Percentiles rank a stretch among this genome's conserved stretches.
Conservation (phyloP, 805 yeast genomes). For the Middelhovenomyces tepae region DNA sequence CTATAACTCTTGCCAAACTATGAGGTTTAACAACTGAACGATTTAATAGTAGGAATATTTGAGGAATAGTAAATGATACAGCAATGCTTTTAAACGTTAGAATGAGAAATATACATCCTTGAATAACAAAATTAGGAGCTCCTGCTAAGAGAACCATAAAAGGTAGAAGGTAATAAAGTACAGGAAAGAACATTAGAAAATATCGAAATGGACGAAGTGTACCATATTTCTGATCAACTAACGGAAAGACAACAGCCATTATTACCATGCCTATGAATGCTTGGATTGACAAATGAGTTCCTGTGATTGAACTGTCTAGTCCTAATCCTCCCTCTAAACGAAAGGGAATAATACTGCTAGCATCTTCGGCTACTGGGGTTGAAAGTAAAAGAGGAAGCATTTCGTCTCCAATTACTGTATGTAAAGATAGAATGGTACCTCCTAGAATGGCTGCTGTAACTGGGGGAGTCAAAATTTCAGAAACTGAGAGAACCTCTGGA, state of each 20-base stretch:
- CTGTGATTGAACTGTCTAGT: slow-evolving; percentile 38
- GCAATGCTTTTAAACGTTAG: slow-evolving; percentile 30
- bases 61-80: slow-evolving; percentile 44
- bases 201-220: slow-evolving; percentile 40
- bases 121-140: slow-evolving; percentile 10
- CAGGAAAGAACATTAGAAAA: slow-evolving; percentile 37
- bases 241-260: slow-evolving; percentile 44
- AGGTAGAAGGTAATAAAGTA: no score
- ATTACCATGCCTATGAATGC: slow-evolving; percentile 47
- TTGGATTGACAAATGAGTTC: slow-evolving; percentile 40
- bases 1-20: slow-evolving; percentile 48
- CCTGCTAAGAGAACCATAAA: slow-evolving; percentile 36
- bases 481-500: no score
- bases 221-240: slow-evolving; percentile 39
- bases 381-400: slow-evolving; percentile 50
- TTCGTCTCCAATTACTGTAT: slow-evolving; percentile 42
- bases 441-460: slow-evolving; percentile 13
- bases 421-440: slow-evolving; percentile 32
- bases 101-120: no score
- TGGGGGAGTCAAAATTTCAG: slow-evolving; percentile 14
- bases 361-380: slow-evolving; percentile 16
- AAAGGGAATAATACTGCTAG: slow-evolving; percentile 39
- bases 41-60: slow-evolving; percentile 44
- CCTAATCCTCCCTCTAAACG: slow-evolving; percentile 46
- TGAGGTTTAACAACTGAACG: slow-evolving; percentile 45